These are phyloP conservation scores for Leptodontidium sp. DNA, from an alignment of 2,329 filamentous ascomycete genomes.

Conservation along the genomic window DNA sequence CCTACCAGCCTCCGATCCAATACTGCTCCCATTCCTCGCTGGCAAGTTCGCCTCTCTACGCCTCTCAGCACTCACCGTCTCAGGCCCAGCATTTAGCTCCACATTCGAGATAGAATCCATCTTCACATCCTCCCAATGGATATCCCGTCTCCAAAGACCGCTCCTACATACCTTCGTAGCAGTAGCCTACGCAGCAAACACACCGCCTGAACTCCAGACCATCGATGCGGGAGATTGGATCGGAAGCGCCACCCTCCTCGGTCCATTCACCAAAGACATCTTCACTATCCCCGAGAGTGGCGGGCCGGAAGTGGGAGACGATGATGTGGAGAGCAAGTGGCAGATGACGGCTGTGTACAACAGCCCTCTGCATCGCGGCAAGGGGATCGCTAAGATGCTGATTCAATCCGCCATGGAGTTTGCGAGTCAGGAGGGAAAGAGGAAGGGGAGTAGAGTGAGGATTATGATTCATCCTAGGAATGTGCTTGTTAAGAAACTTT, in stretches of 20 bases:
- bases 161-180: constrained; percentile 46
- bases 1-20: constrained; percentile 31
- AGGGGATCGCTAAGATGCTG: constrained; percentile 40
- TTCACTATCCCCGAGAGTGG: constrained; percentile 44
- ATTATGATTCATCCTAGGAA: constrained; percentile 47
- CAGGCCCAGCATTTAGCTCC: constrained; percentile 45
- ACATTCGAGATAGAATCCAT: constrained; percentile 46
- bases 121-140: constrained; percentile 43
- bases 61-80: constrained; percentile 44
- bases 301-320: constrained; percentile 34
- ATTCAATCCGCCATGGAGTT: constrained; percentile 36
- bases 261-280: constrained; percentile 38
- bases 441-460: constrained; percentile 37
- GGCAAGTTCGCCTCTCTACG: constrained; percentile 43
- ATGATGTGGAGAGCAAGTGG: constrained; percentile 43
- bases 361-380: constrained; percentile 35
- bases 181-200: constrained; percentile 34
- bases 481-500: constrained; percentile 41
- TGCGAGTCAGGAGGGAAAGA: constrained; percentile 30
- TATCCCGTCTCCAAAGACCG: constrained; percentile 37
- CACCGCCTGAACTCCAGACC: constrained; percentile 32
- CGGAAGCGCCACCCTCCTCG: constrained; percentile 46
- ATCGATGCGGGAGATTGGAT: constrained; percentile 43
- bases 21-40: constrained; percentile 37
- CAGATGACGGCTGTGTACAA: constrained; percentile 41